Conservation (phyloP, 306 rosid species). For the Morella rubra region DNA sequence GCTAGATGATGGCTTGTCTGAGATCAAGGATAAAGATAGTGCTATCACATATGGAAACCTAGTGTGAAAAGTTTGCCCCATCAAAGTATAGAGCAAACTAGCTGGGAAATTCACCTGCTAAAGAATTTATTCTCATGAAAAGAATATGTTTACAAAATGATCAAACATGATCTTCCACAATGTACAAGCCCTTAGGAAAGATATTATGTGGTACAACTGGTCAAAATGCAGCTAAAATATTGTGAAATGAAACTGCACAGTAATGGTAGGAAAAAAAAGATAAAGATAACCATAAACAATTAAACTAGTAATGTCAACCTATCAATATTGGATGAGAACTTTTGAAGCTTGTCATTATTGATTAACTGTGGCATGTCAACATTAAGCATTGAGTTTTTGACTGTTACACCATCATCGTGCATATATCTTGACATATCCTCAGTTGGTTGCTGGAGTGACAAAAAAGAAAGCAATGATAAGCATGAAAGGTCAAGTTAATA, state of each 20-base stretch:
- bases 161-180: conserved; percentile 5
- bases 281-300: conserved; percentile 6
- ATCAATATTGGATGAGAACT: conserved; percentile 33
- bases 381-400: conserved; percentile 35
- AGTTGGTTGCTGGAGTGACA: conserved; percentile 36
- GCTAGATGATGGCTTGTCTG: background rate
- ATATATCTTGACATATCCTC: conserved; percentile 35
- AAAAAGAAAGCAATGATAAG: conserved; percentile 16
- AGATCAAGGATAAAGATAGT: background rate
- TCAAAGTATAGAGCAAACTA: background rate
- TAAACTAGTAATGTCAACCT: conserved; percentile 35
- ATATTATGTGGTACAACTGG: background rate
- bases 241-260: background rate
- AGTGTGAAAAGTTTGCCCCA: background rate
- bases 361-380: conserved; percentile 29
- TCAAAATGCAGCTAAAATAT: conserved; percentile 7
- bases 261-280: conserved; percentile 20
- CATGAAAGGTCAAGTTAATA: background rate
- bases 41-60: background rate
- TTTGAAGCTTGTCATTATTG: conserved; percentile 32
- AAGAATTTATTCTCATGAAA: background rate
- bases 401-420: conserved; percentile 28
- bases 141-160: background rate
- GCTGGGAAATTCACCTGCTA: background rate
- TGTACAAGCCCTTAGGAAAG: background rate